Evolutionary conservation across 2,329 filamentous ascomycete genomes (phyloP), one percentile per base, ranked within the genome.

Genomic region (Mycocentrospora acerina): DNA sequence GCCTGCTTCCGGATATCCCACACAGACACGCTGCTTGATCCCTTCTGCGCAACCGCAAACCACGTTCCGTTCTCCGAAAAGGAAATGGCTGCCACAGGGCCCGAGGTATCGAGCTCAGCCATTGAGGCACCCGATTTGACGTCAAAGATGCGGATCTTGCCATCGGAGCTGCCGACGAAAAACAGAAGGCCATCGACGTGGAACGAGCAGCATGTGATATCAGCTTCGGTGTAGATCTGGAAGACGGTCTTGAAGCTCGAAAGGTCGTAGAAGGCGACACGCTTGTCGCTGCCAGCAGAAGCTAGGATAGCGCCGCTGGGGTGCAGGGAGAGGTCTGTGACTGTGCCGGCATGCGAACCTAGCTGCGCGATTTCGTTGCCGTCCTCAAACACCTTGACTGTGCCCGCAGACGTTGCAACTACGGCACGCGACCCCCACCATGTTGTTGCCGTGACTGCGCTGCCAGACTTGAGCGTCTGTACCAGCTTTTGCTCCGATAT

Each of bases 1-100:
- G 84, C 83, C 13, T 86, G 83, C 71, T 95, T 96, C 55, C 93
- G 85, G 44, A 98, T 77, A 67, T 97, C 91, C 76, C 94, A 97
- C 37, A 97, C 82, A 8, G 87, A 87, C 25, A 95, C 84, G 16
- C 77, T 84, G 15, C 82, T 86, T 50, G 90, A 87, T 19, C 82
- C 83, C 66, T 89, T 83, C 42, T 85, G 82, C 7, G 85, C 84
- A 4, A 89, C 86, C 2, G 91, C 91, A 49, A 98, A 83, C 88
- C 90, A 97, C 57, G 88, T 95, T 16, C 93, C 93, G 56, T 98
- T 98, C 68, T 98, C 93, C 0, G 90, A 96, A 70, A 98, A 98
- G 42, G 80, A 77, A 27, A 98, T 72, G 9, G 82, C 80, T 55
- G 87, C 81, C 3, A 96, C 78, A 0, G 90, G 82, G 0, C 82